A percentile compares a stretch with the other conserved stretches of the same genome.
phyloP scores from a whole-genome alignment of 2,329 filamentous ascomycete species.

The Penicillium sp. region DNA sequence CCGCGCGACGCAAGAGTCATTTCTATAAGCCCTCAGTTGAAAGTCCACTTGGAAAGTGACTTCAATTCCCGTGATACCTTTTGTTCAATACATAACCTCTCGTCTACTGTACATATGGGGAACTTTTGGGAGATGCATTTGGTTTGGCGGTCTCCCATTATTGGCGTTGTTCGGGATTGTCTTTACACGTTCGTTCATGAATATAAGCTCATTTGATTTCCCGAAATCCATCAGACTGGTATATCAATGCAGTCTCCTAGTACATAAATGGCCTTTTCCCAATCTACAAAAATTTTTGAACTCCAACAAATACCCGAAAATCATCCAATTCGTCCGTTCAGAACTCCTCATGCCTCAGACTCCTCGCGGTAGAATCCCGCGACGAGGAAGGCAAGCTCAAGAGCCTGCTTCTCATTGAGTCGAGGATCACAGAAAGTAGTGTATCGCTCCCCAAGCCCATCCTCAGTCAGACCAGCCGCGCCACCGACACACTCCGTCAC shows the following conservation, averaged over 20 bases:
- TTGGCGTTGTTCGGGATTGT: neutral
- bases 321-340: neutral
- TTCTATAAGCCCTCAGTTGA: constrained; percentile 75
- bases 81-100: constrained; percentile 12
- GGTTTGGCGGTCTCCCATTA: neutral
- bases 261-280: neutral
- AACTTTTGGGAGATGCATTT: constrained; percentile 10
- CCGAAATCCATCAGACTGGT: neutral
- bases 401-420: constrained; percentile 95
- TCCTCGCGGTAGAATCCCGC: constrained; percentile 73
- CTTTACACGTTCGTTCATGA: neutral
- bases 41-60: constrained; percentile 64
- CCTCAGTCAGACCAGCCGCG: constrained; percentile 81
- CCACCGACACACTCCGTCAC: constrained; percentile 96
- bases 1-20: constrained; percentile 73
- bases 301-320: neutral
- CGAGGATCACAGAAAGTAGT: constrained; percentile 95
- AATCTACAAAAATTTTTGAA: neutral
- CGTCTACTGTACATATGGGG: constrained; percentile 23
- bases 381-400: constrained; percentile 91
- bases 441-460: constrained; percentile 87
- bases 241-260: neutral
- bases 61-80: constrained; percentile 2
- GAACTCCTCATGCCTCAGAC: constrained; percentile 22
- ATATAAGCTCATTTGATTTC: neutral